phyloP scores from a whole-genome alignment of 805 yeast species.

The Teunomyces stri region DNA sequence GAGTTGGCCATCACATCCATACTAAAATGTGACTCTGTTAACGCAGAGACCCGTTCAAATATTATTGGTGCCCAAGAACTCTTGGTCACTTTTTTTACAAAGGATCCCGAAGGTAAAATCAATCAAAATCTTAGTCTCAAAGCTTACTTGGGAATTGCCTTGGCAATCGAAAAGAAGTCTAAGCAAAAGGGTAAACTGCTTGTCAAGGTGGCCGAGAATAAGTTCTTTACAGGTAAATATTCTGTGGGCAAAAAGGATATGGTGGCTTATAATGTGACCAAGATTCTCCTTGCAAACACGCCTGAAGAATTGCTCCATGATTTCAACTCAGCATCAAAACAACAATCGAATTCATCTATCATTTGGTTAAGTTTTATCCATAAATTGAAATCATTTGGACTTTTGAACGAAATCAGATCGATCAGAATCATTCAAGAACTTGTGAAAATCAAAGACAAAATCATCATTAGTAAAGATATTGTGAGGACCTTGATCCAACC shows the following conservation, averaged over 20 bases:
- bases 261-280: slow-evolving; percentile 21
- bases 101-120: slow-evolving; percentile 6
- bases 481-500: slow-evolving; percentile 30
- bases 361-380: slow-evolving; percentile 37
- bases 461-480: slow-evolving; percentile 33
- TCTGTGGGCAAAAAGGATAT: slow-evolving; percentile 17
- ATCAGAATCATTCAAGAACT: slow-evolving; percentile 25
- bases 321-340: slow-evolving; percentile 30
- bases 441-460: slow-evolving; percentile 15
- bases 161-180: slow-evolving; percentile 26
- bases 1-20: slow-evolving; percentile 18
- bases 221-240: slow-evolving; percentile 13
- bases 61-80: slow-evolving; percentile 29
- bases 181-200: slow-evolving; percentile 25
- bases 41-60: slow-evolving; percentile 3
- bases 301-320: slow-evolving; percentile 35
- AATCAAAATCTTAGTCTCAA: slow-evolving; percentile 21
- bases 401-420: slow-evolving; percentile 29
- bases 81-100: slow-evolving; percentile 18
- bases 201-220: slow-evolving; percentile 24
- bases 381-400: slow-evolving; percentile 30
- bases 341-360: slow-evolving; percentile 22
- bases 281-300: slow-evolving; percentile 24
- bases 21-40: background rate
- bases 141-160: slow-evolving; percentile 37